Conservation (phyloP, 129 eudicot species). For the Calendula officinalis region DNA sequence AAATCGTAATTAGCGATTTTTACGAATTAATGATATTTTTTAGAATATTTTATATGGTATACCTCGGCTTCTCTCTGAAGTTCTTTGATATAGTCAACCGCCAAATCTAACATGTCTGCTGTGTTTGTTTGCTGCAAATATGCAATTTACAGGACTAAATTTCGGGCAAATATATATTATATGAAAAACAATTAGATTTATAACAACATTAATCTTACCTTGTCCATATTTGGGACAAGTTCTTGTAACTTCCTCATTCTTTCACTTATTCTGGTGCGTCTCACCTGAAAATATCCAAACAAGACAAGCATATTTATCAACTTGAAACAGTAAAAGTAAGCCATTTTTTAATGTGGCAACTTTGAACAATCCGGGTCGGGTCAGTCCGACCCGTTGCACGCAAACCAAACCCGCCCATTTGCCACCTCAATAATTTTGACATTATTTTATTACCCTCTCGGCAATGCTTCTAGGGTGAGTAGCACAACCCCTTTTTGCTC, state of each 20-base stretch:
- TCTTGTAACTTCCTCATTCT: constrained; percentile 97
- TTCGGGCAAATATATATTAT: background rate
- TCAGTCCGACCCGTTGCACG: too few relatives aligned
- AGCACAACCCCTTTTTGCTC: constrained; percentile 96
- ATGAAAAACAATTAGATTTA: background rate
- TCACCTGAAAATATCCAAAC: constrained; percentile 49
- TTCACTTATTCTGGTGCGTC: constrained; percentile 91
- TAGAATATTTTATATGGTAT: constrained; percentile 2
- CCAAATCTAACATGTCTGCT: constrained; percentile 93
- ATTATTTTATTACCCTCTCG: constrained; percentile 66
- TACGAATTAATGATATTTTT: background rate
- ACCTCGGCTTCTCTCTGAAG: constrained; percentile 86
- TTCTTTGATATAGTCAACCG: constrained; percentile 92
- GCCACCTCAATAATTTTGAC: constrained; percentile 8
- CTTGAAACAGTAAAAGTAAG: too few relatives aligned
- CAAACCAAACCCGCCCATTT: too few relatives aligned
- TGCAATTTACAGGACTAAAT: background rate
- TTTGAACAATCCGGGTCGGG: too few relatives aligned
- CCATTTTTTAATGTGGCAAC: too few relatives aligned
- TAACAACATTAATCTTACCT: constrained; percentile 38
- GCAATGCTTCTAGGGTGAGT: constrained; percentile 98
- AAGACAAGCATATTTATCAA: too few relatives aligned
- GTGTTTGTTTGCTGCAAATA: constrained; percentile 92
- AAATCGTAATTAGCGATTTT: background rate
- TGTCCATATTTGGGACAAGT: constrained; percentile 97